A percentile compares a stretch with the other conserved stretches of the same genome.
Conservation (phyloP, 192 early-diverging fungal species). For the Mortierella claussenii region DNA sequence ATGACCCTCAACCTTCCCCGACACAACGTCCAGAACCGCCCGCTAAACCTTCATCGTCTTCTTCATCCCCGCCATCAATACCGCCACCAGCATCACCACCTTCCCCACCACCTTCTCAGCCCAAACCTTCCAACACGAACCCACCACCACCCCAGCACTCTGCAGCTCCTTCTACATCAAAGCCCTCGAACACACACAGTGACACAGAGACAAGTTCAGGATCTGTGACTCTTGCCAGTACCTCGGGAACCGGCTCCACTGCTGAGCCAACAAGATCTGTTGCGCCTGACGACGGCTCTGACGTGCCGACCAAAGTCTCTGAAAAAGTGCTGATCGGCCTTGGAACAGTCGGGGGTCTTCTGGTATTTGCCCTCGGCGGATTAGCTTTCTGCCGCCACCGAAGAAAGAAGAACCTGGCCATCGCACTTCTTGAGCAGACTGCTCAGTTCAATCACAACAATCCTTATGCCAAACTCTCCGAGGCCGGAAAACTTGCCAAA, state of each 20-base stretch:
- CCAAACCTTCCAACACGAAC: slow-evolving; percentile 11
- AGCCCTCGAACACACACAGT: slow-evolving; percentile 1
- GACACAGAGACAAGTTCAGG: not conserved
- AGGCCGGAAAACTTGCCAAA: slow-evolving; percentile 9
- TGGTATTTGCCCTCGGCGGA: slow-evolving; percentile 35
- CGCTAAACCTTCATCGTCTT: not conserved
- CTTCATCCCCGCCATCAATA: not conserved
- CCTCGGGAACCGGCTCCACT: not conserved
- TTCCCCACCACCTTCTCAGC: not conserved
- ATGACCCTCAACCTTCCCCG: not conserved
- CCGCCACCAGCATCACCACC: not conserved
- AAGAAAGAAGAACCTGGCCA: slow-evolving; percentile 48
- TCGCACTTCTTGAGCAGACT: slow-evolving; percentile 36
- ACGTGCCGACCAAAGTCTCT: slow-evolving; percentile 39
- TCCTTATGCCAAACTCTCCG: slow-evolving; percentile 41
- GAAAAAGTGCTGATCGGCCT: slow-evolving; percentile 31
- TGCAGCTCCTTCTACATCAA: not conserved
- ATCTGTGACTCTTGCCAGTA: not conserved
- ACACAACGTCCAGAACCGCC: not conserved
- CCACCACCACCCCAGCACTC: not conserved
- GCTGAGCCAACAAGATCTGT: not conserved
- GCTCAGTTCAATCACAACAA: slow-evolving; percentile 55
- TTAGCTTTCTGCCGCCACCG: slow-evolving; percentile 43
- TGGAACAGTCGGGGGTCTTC: slow-evolving; percentile 29
- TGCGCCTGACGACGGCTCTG: slow-evolving; percentile 3